These are phyloP conservation scores for Yamadazyma epiphylla DNA, from an alignment of 1,139 yeast genomes.

Conservation along the genomic window DNA sequence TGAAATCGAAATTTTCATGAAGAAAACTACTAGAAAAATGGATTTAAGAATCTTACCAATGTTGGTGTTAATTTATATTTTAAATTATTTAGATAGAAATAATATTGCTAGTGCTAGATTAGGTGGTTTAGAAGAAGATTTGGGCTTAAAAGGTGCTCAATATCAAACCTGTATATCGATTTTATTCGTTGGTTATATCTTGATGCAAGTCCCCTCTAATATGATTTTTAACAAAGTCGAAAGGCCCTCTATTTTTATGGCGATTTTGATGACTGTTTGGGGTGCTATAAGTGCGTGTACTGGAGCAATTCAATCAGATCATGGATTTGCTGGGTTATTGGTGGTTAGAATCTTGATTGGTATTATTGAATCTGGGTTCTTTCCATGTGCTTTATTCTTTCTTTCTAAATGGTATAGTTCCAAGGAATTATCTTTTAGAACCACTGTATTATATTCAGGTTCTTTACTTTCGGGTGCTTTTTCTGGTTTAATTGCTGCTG, in stretches of 20 bases:
- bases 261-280: constrained; percentile 49
- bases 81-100: constrained; percentile 56
- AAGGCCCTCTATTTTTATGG: constrained; percentile 48
- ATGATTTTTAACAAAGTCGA: constrained; percentile 47
- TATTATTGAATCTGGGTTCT: constrained; percentile 55
- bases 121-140: constrained; percentile 52
- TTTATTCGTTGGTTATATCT: constrained; percentile 58
- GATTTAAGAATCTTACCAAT: constrained; percentile 55
- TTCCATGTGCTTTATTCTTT: constrained; percentile 49
- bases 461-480: constrained; percentile 78
- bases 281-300: constrained; percentile 48
- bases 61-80: constrained; percentile 48
- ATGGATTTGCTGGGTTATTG: constrained; percentile 39
- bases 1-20: constrained; percentile 36
- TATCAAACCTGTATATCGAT: constrained; percentile 56
- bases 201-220: constrained; percentile 56
- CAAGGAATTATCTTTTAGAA: constrained; percentile 47
- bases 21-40: constrained; percentile 41
- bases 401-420: constrained; percentile 49
- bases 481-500: constrained; percentile 65
- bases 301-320: constrained; percentile 14
- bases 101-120: constrained; percentile 61
- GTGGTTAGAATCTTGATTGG: constrained; percentile 53
- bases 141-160: constrained; percentile 44
- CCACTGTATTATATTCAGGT: constrained; percentile 58